Evolutionary conservation across 1,284 basidiomycete genomes (phyloP).

Genomic region (Volvariella surrecta): DNA sequence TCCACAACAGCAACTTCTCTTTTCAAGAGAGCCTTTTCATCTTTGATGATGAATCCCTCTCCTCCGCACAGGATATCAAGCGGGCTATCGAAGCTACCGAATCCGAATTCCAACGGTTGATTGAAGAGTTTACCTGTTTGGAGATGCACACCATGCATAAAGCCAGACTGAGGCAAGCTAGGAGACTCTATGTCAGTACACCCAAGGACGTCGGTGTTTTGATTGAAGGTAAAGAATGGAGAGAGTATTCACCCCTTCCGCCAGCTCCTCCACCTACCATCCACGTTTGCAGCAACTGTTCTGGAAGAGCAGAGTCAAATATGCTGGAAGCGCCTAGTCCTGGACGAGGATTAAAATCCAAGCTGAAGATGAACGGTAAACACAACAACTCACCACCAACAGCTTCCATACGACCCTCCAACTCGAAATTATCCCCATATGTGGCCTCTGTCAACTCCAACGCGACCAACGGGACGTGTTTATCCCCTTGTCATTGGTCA

Average conservation of each 20-base stretch:
- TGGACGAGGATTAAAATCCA: neutral
- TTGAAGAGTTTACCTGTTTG: constrained; percentile 62
- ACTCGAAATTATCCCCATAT: too few species aligned
- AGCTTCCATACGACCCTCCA: neutral
- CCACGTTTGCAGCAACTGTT: constrained; percentile 8
- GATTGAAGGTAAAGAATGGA: constrained; percentile 25
- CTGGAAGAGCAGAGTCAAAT: neutral
- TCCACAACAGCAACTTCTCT: constrained; percentile 11
- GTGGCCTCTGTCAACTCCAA: too few species aligned
- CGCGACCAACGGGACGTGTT: too few species aligned
- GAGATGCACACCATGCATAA: constrained; percentile 50
- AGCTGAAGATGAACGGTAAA: neutral
- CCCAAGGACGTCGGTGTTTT: constrained; percentile 20
- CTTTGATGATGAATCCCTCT: constrained; percentile 17
- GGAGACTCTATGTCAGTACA: constrained; percentile 18
- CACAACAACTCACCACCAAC: neutral
- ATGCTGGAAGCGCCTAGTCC: neutral
- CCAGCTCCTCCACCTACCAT: constrained; percentile 14
- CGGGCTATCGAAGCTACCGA: constrained; percentile 55
- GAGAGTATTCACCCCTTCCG: constrained; percentile 20
- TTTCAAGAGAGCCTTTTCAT: constrained; percentile 11
- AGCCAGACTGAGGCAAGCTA: constrained; percentile 28
- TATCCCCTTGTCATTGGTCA: too few species aligned
- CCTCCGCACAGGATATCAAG: constrained; percentile 39
- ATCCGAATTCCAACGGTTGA: constrained; percentile 51